These are phyloP conservation scores for Plasmodium reichenowi DNA, from an alignment of 169 alveolate species.

Conservation along the genomic window DNA sequence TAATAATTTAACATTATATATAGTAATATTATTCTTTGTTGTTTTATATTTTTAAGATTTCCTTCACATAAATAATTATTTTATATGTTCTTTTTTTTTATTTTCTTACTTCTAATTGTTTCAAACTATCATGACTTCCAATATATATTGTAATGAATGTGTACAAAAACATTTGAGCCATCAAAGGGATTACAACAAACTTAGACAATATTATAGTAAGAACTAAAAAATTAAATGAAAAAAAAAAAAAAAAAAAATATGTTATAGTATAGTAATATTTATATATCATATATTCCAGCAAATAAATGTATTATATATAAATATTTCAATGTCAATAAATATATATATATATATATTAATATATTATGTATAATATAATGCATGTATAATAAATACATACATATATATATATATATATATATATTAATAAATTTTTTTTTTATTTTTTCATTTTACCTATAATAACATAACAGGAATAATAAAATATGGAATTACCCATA, in stretches of 20 bases:
- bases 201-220: constrained; percentile 59
- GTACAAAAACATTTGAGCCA: constrained; percentile 68
- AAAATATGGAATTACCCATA: constrained; percentile 29
- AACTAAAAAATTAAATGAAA: constrained; percentile 14
- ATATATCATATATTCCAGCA: neutral
- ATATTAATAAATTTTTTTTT: neutral
- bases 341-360: neutral
- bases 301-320: neutral
- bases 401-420: neutral
- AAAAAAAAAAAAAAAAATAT: constrained; percentile 1
- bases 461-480: constrained; percentile 40
- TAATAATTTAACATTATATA: too few relatives aligned
- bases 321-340: neutral
- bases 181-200: constrained; percentile 53
- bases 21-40: too few relatives aligned
- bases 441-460: constrained; percentile 28
- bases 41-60: too few relatives aligned
- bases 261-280: too few relatives aligned
- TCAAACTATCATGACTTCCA: constrained; percentile 76
- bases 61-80: neutral
- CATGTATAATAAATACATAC: neutral
- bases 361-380: neutral
- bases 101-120: constrained; percentile 62
- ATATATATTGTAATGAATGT: constrained; percentile 73
- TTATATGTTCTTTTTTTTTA: neutral